Evolutionary conservation across 1,284 basidiomycete species (phyloP).

Genomic region (Cryptococcus sp.): DNA sequence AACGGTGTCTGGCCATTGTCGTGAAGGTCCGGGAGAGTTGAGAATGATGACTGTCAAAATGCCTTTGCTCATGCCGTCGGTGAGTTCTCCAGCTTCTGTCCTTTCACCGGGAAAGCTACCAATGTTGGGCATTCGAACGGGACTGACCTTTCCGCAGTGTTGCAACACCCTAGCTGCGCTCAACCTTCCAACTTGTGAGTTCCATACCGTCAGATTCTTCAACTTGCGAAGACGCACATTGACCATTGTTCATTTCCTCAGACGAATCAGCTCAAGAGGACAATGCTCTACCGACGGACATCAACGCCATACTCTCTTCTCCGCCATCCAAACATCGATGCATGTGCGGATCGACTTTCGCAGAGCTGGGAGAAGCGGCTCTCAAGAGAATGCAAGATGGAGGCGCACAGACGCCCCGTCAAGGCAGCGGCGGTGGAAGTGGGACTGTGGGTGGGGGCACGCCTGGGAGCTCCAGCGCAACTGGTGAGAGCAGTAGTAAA

Average conservation of each 20-base stretch:
- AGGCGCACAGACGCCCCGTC: slow-evolving; percentile 7
- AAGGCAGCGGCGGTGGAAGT: slow-evolving; percentile 9
- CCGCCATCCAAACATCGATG: slow-evolving; percentile 27
- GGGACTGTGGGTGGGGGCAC: slow-evolving; percentile 1
- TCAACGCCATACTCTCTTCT: slow-evolving; percentile 28
- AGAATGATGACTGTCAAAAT: slow-evolving; percentile 43
- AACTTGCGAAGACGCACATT: slow-evolving; percentile 1
- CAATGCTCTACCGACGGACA: slow-evolving; percentile 15
- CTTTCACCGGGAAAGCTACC: neutral
- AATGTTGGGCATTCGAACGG: neutral
- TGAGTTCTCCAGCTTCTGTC: slow-evolving; percentile 18
- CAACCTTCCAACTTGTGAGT: slow-evolving; percentile 44
- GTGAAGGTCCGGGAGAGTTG: slow-evolving; percentile 45
- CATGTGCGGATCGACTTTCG: slow-evolving; percentile 39
- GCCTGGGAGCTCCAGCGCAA: neutral
- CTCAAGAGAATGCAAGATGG: slow-evolving; percentile 24
- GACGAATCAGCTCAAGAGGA: slow-evolving; percentile 18
- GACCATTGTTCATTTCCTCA: neutral
- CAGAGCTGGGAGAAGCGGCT: slow-evolving; percentile 38
- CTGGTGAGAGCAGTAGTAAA: too few species aligned
- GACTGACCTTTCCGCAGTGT: slow-evolving; percentile 23
- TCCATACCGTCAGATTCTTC: neutral
- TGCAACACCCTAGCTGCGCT: slow-evolving; percentile 35
- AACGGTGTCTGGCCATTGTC: slow-evolving; percentile 24
- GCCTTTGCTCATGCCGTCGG: slow-evolving; percentile 43